Base-by-base conservation (phyloP, 805 yeast species). In the Kluyveromyces nonfermentans region DNA sequence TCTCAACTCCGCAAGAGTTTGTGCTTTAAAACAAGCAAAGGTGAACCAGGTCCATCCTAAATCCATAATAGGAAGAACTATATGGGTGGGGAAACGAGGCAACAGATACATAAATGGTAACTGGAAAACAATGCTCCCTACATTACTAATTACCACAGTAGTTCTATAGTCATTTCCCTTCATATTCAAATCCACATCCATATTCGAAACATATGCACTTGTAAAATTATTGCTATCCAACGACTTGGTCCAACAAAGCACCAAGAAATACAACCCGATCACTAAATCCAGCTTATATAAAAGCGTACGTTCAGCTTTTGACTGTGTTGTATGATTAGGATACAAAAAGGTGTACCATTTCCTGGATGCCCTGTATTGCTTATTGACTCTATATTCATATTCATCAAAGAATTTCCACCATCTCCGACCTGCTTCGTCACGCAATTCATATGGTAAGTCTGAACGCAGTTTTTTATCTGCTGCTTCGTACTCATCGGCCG, bases 41-140 rank as follows among this genome's bases (percentile, higher is more conserved):
- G 88, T 82, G 45, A 82, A 71, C 43, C 81, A 63, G 1, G 85
- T 74, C 94, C 93, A 84, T 31, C 75, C 67, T 33, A 82, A 52
- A 55, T 84, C 93, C 60, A 75, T 68, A 2, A 65, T 46, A 1
- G 82, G 81, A 33, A 60, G 68, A 66, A 62, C 53, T 9, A 56
- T 47, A 40, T 74, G 76, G 45, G 81, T 65, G 5, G 82, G 82
- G 31, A 69, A 63, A 33, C 78, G 70, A 34, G 77, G 76, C 43
- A 84, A 64, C 18, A 80, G 54, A 52, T 75, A 77, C 68, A 78
- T 71, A 64, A 79, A 78, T 0, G 89, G 89, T 43, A 82, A 60
- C 56, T 80, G 80, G 51, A 79, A 75, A 3, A 84, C 65, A 35
- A 77, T 73, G 39, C 77, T 68, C 40, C 87, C 90, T 16, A 80